A percentile compares a stretch with the other conserved stretches of the same genome.
Evolutionary conservation across 2,329 filamentous ascomycete species (phyloP).

Genomic region (Bretziella fagacearum): DNA sequence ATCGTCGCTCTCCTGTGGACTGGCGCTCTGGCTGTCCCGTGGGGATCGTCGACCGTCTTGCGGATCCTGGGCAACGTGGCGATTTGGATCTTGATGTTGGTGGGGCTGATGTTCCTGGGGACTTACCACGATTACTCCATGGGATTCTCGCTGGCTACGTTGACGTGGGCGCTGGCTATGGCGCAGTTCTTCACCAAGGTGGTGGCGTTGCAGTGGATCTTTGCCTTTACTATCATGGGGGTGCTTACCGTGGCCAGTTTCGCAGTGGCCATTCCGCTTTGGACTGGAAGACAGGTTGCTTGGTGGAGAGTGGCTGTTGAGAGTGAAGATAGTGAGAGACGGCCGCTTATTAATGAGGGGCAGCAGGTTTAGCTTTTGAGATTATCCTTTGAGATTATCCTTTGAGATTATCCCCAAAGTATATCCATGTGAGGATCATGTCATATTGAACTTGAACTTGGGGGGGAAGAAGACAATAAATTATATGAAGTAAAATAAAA

Average conservation of each 20-base stretch:
- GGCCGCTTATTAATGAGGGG: constrained; percentile 44
- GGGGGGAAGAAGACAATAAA: too few species aligned
- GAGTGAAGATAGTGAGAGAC: constrained; percentile 37
- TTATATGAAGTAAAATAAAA: too few species aligned
- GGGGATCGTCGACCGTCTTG: constrained; percentile 48
- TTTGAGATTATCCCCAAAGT: too few species aligned
- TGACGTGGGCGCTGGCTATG: constrained; percentile 59
- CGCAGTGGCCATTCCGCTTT: constrained; percentile 44
- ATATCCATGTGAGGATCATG: too few species aligned
- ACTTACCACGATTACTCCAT: constrained; percentile 62
- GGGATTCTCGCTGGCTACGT: constrained; percentile 59
- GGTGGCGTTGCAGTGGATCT: constrained; percentile 81
- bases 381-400: too few species aligned
- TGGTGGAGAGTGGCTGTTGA: constrained; percentile 17
- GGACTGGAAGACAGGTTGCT: constrained; percentile 39
- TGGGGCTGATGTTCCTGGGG: constrained; percentile 60
- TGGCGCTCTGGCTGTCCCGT: constrained; percentile 63
- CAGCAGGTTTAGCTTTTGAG: too few species aligned
- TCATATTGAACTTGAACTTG: too few species aligned
- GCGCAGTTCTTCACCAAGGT: constrained; percentile 57
- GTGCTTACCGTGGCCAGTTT: constrained; percentile 54
- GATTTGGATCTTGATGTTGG: constrained; percentile 66
- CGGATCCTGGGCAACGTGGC: constrained; percentile 72
- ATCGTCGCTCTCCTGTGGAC: constrained; percentile 81
- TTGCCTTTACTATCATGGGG: constrained; percentile 69